Evolutionary conservation across 108 stramenopile species (phyloP).

Genomic region (Stephanodiscus minutulus): DNA sequence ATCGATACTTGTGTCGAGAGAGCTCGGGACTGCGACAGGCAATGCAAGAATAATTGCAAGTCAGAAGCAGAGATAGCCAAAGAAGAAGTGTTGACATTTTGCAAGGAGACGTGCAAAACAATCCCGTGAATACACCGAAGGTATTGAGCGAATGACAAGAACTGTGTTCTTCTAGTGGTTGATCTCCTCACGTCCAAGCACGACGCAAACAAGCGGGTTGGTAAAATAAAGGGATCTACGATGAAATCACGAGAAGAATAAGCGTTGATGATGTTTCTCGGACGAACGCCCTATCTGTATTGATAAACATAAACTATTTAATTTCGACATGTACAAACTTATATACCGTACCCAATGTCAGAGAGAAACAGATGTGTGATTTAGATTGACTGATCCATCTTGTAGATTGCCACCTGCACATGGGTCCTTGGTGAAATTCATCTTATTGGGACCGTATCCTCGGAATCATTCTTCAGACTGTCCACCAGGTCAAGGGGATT

Average conservation of each 20-base stretch:
- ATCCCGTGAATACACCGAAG: not conserved
- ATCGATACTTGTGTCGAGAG: not conserved
- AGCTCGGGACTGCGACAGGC: not conserved
- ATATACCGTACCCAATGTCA: too few species aligned
- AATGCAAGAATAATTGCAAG: conserved; percentile 5
- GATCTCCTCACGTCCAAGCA: not conserved
- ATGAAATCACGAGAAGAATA: not conserved
- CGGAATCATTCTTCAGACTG: conserved; percentile 7
- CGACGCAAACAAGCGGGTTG: not conserved
- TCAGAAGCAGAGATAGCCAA: not conserved
- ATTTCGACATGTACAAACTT: not conserved
- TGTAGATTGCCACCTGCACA: not conserved
- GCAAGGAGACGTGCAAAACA: not conserved
- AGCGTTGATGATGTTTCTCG: too few species aligned
- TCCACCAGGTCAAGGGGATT: conserved; percentile 25
- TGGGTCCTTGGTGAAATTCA: not conserved
- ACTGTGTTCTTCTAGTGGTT: not conserved
- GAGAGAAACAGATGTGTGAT: too few species aligned
- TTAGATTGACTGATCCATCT: conserved; percentile 6
- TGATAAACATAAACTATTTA: too few species aligned
- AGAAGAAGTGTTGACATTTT: not conserved
- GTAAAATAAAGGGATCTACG: not conserved
- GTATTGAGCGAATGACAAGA: not conserved
- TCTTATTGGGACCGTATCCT: not conserved
- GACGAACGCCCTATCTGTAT: too few species aligned